Base-by-base conservation (phyloP, 1,139 yeast genomes). In the Geotrichum reessii region DNA sequence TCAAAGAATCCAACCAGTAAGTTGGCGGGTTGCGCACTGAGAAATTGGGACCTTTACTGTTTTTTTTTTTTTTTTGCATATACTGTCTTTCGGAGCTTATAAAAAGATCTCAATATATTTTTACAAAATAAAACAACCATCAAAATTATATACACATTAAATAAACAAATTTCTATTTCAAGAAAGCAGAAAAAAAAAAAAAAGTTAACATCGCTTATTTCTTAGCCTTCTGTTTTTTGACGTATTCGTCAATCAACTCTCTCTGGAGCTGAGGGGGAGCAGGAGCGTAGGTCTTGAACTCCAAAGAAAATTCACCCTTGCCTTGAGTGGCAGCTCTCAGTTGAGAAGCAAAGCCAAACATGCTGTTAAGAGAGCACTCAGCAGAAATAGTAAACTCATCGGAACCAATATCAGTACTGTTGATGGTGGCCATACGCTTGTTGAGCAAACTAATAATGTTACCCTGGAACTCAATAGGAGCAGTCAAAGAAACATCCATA, bases 261-360 rank as follows among this genome's bases (percentile, higher is more conserved):
- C 81, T 87, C 76, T 93, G 99, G 66, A 93, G 80, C 67, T 91
- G 97, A 49, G 95, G 91, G 56, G 96, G 81, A 58, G 96, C 87
- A 66, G 95, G 96, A 55, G 95, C 82, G 73, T 93, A 93, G 70
- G 90, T 89, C 72, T 88, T 85, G 78, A 93, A 95, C 74, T 95
- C 99, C 74, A 95, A 80, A 3, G 96, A 83, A 73, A 95, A 95
- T 76, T 95, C 99, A 68, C 99, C 99, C 74, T 95, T 95, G 75
- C 99, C 99, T 76, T 95, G 99, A 25, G 99, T 93, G 63, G 89
- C 86, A 46, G 99, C 98, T 78, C 99, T 87, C 72, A 95, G 81
- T 27, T 90, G 84, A 14, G 98, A 89, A 12, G 98, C 96, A 73
- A 93, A 90, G 24, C 99, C 99, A 73, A 95, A 95, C 91, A 95